Conservation (phyloP, 148 eudicot genomes). For the Polygonum aviculare region DNA sequence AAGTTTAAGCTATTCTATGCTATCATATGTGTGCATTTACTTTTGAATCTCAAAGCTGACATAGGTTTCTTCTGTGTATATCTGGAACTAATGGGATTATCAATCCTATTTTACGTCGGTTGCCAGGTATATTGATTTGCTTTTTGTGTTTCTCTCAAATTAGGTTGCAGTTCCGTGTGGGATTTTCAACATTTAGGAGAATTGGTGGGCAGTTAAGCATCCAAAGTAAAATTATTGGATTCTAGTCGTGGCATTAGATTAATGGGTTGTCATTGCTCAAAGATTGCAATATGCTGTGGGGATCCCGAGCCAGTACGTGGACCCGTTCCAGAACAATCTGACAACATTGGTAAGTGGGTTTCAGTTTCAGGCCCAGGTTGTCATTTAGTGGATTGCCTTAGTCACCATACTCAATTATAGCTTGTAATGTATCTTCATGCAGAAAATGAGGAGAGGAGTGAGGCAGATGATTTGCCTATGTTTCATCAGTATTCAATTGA, state of each 20-base stretch:
- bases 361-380: not conserved
- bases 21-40: not conserved
- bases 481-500: slow-evolving; percentile 69
- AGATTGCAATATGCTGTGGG: slow-evolving; percentile 47
- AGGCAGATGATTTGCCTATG: slow-evolving; percentile 40
- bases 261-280: slow-evolving; percentile 69
- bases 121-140: not conserved
- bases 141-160: not conserved
- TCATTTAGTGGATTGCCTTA: not conserved
- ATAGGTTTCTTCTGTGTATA: not conserved
- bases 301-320: slow-evolving; percentile 34
- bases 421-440: slow-evolving; percentile 11
- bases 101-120: not conserved
- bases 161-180: not conserved
- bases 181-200: not conserved
- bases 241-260: slow-evolving; percentile 13
- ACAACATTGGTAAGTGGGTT: slow-evolving; percentile 33
- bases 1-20: not conserved
- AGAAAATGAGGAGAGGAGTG: slow-evolving; percentile 57
- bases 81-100: not conserved
- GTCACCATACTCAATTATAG: not conserved
- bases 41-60: not conserved
- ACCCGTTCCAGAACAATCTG: slow-evolving; percentile 32
- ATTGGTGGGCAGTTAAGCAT: slow-evolving; percentile 14
- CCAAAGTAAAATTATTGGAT: slow-evolving; percentile 11